Conservation (phyloP, 1,139 yeast species). For the Scheffersomyces insectosa region DNA sequence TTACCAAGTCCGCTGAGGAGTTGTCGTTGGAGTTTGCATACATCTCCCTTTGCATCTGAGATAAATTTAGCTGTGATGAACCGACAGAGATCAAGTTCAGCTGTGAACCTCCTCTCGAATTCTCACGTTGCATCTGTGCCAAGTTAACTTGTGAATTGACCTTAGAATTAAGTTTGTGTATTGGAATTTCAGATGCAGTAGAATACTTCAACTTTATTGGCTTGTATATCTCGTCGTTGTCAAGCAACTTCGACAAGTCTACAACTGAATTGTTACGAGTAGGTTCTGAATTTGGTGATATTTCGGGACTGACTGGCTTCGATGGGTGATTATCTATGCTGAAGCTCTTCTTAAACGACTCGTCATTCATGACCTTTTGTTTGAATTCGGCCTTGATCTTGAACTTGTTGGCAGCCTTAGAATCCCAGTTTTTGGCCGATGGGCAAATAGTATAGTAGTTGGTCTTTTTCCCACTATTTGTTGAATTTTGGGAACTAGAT, state of each 20-base stretch:
- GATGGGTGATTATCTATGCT: constrained; percentile 33
- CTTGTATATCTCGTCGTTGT: constrained; percentile 39
- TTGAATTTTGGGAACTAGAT: background rate
- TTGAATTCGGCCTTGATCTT: constrained; percentile 26
- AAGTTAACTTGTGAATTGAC: constrained; percentile 38
- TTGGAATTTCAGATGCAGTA: constrained; percentile 41
- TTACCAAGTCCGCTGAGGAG: constrained; percentile 31
- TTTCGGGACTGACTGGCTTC: constrained; percentile 44
- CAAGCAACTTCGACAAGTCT: constrained; percentile 38
- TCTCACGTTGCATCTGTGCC: constrained; percentile 9
- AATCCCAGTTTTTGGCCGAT: constrained; percentile 42
- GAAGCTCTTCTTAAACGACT: constrained; percentile 37
- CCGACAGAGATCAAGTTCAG: no score
- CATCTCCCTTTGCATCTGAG: constrained; percentile 26
- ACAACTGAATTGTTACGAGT: constrained; percentile 45
- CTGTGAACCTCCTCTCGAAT: constrained; percentile 3
- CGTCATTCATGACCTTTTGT: constrained; percentile 40
- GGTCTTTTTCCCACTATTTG: background rate
- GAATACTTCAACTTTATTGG: constrained; percentile 46
- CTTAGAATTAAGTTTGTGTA: constrained; percentile 40
- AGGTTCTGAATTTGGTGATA: constrained; percentile 47
- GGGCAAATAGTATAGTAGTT: constrained; percentile 33
- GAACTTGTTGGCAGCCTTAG: constrained; percentile 26
- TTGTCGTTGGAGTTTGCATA: constrained; percentile 26
- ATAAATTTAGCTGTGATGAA: constrained; percentile 26